Evolutionary conservation across 73 alveolate species (phyloP), one percentile per base, ranked within the genome.

Genomic region (Blepharisma japonicum): DNA sequence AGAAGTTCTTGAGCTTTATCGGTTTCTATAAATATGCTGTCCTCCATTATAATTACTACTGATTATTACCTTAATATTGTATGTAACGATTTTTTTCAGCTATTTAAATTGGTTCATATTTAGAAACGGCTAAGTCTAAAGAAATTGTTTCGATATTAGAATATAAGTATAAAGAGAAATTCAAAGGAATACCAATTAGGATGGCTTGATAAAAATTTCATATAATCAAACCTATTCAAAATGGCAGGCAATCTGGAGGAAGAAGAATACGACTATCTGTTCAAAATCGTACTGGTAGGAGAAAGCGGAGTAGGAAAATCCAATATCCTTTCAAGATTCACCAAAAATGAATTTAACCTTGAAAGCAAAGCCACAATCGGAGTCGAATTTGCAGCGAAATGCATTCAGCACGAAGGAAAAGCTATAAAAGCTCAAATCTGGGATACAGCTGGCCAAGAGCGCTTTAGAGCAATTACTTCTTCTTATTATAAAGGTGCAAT

Each of bases 201-300:
- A 32, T 3, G 3, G 42, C 42, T 32, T n/a, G n/a, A n/a, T n/a
- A 32, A 32, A 32, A 1, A 0, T 32, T 32, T 32, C 42, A 32
- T 32, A 32, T 32, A 32, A 32, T 32, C 42, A 32, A 32, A 32
- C 3, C 42, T 32, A 32, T 32, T 32, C 42, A 32, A 25, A n/a
- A 61, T 61, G 74, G 74, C 74, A 39, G 74, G 74, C 18, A 61
- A 14, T 9, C 11, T 39, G 32, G 66, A 70, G 14, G 80, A 70
- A 47, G 80, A 70, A 18, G 49, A 78, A 48, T 81, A 87, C 78
- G 96, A 90, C 79, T 87, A 81, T 70, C 83, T 86, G 56, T 90
- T 92, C 72, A 92, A 92, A 78, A 77, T 86, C 61, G 89, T 92
- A 50, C 79, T 91, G 39, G 71, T 92, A 6, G 97, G 98, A 51